phyloP scores from a whole-genome alignment of 257 asterid species.

The Forsythia viridissima region DNA sequence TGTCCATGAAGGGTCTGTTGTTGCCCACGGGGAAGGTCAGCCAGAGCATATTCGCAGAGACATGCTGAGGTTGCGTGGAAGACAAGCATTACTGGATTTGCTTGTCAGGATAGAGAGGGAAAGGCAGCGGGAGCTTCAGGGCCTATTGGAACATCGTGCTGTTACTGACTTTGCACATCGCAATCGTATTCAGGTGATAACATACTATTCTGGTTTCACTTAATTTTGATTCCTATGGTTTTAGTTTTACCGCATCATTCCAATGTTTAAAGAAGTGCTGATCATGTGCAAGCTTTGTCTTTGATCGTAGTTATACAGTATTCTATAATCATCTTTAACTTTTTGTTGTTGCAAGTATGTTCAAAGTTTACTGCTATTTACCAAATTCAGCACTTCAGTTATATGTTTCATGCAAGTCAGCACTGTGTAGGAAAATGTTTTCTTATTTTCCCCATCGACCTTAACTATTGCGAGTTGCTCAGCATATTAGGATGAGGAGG shows the following conservation, averaged over 20 bases:
- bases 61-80: slow-evolving; percentile 80
- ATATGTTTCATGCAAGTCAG: slow-evolving; percentile 24
- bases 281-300: slow-evolving; percentile 4
- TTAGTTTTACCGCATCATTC: not conserved
- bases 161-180: slow-evolving; percentile 94
- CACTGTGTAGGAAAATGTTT: slow-evolving; percentile 15
- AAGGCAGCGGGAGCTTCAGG: slow-evolving; percentile 82
- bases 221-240: not conserved
- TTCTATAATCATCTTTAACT: slow-evolving; percentile 12
- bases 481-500: slow-evolving; percentile 13
- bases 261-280: slow-evolving; percentile 3
- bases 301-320: slow-evolving; percentile 17
- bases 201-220: not conserved
- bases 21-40: slow-evolving; percentile 66
- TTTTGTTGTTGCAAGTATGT: slow-evolving; percentile 13
- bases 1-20: slow-evolving; percentile 50
- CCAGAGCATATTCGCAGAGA: slow-evolving; percentile 82
- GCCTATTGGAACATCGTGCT: slow-evolving; percentile 84
- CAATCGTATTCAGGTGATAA: slow-evolving; percentile 78
- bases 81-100: slow-evolving; percentile 86
- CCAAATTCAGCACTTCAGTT: not conserved
- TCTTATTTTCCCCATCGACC: slow-evolving; percentile 6
- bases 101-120: slow-evolving; percentile 82
- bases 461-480: slow-evolving; percentile 1
- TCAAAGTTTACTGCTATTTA: slow-evolving; percentile 8